Percentiles rank a stretch among this genome's conserved stretches.
phyloP scores from a whole-genome alignment of 305 asterid species.

The Solanum hybrid region DNA sequence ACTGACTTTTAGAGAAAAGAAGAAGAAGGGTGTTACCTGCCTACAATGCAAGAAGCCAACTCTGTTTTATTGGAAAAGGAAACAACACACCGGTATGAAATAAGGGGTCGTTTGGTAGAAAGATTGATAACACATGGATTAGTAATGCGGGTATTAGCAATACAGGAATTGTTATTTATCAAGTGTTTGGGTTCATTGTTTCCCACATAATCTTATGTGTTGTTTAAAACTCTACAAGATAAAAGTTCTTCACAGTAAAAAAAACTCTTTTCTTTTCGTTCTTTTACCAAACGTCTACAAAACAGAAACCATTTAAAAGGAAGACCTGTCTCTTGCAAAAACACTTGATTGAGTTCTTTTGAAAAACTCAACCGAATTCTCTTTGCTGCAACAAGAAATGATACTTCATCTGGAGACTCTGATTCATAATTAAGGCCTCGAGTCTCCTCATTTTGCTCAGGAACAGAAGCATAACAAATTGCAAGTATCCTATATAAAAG shows the following conservation, averaged over 20 bases:
- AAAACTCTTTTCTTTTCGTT: too few relatives aligned
- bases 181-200: too few relatives aligned
- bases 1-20: background rate
- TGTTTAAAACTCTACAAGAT: too few relatives aligned
- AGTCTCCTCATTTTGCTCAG: slow-evolving; percentile 54
- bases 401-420: slow-evolving; percentile 87
- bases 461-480: slow-evolving; percentile 83
- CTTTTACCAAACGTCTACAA: too few relatives aligned
- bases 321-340: slow-evolving; percentile 57
- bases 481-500: slow-evolving; percentile 70
- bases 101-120: background rate
- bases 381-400: slow-evolving; percentile 83
- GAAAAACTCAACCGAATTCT: slow-evolving; percentile 86
- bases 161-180: too few relatives aligned
- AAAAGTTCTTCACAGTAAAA: too few relatives aligned
- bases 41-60: background rate
- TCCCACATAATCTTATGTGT: too few relatives aligned
- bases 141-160: background rate
- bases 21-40: background rate
- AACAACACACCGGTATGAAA: background rate
- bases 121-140: background rate
- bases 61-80: background rate
- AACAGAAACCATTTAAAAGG: slow-evolving; percentile 12
- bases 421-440: slow-evolving; percentile 59
- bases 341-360: slow-evolving; percentile 72